Conservation (phyloP, 495 filamentous ascomycete species). For the Aspergillus carlsbadensis region DNA sequence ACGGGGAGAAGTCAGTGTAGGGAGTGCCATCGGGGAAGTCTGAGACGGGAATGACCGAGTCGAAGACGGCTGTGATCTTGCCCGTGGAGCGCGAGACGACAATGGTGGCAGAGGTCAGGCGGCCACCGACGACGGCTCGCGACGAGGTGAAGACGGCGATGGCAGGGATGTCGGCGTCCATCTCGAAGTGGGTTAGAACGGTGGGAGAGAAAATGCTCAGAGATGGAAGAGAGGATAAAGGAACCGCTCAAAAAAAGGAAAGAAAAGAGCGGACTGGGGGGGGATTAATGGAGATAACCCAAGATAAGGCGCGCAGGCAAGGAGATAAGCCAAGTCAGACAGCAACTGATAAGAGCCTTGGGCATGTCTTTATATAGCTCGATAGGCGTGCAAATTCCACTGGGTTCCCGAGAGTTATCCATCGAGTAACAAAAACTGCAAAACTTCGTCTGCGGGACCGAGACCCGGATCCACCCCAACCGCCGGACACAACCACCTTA, state of each 20-base stretch:
- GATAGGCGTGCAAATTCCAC: neutral
- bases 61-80: constrained; percentile 78
- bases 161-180: constrained; percentile 38
- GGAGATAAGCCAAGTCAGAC: constrained; percentile 1
- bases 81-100: constrained; percentile 75
- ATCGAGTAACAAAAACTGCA: constrained; percentile 23
- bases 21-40: constrained; percentile 69
- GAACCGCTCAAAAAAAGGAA: neutral
- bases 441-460: constrained; percentile 5
- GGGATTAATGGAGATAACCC: constrained; percentile 2
- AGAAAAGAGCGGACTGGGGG: neutral
- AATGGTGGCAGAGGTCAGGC: constrained; percentile 75
- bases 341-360: constrained; percentile 3
- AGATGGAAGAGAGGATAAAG: neutral
- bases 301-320: constrained; percentile 1
- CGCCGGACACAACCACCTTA: constrained; percentile 1
- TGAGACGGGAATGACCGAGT: constrained; percentile 65
- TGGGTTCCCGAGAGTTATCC: neutral
- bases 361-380: constrained; percentile 4
- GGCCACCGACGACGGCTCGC: constrained; percentile 67
- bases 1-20: constrained; percentile 85
- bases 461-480: constrained; percentile 8
- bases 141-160: constrained; percentile 80
- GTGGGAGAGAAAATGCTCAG: neutral
- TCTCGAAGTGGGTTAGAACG: constrained; percentile 11